Conservation (phyloP, 768 basidiomycete genomes). For the Crucibulum laeve region DNA sequence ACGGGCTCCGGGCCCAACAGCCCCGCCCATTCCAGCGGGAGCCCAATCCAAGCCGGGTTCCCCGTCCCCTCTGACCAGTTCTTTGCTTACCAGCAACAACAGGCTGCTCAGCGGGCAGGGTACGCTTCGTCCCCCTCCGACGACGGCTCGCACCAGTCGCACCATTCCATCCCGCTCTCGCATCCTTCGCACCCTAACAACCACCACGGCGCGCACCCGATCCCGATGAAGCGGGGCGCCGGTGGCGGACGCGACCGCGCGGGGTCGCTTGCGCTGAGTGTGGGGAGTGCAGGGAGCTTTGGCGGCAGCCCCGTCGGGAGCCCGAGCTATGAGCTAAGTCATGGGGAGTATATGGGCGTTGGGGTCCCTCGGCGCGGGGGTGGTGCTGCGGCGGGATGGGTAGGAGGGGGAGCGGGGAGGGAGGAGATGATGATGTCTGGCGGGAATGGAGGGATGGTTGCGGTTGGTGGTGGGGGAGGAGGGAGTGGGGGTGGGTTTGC, state of each 20-base stretch:
- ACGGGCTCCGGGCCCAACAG: conserved; percentile 4
- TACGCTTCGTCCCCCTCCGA: too few relatives aligned
- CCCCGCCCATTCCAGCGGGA: background rate
- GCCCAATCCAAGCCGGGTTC: too few relatives aligned
- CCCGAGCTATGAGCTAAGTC: conserved; percentile 1
- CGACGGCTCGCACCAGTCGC: too few relatives aligned
- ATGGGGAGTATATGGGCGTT: background rate
- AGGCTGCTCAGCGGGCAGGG: too few relatives aligned
- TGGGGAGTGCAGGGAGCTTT: background rate
- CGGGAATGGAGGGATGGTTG: background rate
- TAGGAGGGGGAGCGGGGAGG: background rate
- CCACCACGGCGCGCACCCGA: background rate
- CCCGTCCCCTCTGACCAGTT: too few relatives aligned
- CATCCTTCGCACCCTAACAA: background rate
- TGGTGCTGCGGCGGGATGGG: too few relatives aligned
- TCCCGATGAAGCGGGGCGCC: background rate
- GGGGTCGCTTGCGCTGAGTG: background rate
- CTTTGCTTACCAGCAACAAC: too few relatives aligned
- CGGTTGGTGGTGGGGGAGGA: background rate
- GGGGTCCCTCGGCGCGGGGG: conserved; percentile 1
- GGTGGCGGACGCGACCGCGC: background rate
- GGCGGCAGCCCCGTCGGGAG: background rate
- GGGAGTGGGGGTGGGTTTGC: background rate
- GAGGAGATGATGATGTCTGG: background rate
- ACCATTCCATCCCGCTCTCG: too few relatives aligned